Conservation (phyloP, 2,329 filamentous ascomycete genomes). For the Cladosporium sp. region DNA sequence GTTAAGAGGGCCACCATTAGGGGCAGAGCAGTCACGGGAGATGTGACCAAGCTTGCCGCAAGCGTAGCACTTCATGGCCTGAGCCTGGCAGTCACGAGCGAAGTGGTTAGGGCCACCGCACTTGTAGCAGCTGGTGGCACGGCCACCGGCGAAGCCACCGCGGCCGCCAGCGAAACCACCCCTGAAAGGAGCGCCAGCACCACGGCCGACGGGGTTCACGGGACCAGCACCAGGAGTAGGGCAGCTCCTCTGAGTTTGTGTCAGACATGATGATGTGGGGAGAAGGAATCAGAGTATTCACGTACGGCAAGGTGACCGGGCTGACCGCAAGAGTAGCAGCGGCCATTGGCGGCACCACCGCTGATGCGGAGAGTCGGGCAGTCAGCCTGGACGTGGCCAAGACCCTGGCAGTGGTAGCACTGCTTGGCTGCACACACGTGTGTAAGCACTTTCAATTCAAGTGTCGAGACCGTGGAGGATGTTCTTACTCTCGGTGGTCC, state of each 20-base stretch:
- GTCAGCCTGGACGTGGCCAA: slow-evolving; percentile 97
- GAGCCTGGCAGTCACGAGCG: slow-evolving; percentile 94
- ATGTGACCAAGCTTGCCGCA: slow-evolving; percentile 95
- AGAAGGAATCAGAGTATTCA: slow-evolving; percentile 19
- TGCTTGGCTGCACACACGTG: slow-evolving; percentile 67
- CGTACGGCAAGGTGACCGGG: slow-evolving; percentile 84
- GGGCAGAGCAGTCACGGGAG: slow-evolving; percentile 89
- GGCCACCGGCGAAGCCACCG: slow-evolving; percentile 62
- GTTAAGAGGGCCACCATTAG: slow-evolving; percentile 92
- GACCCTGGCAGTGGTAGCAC: slow-evolving; percentile 98
- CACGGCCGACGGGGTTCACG: slow-evolving; percentile 50
- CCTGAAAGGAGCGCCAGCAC: slow-evolving; percentile 57
- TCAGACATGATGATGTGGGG: too few relatives aligned
- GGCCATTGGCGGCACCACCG: slow-evolving; percentile 71
- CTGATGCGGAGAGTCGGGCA: slow-evolving; percentile 93
- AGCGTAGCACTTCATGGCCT: slow-evolving; percentile 97
- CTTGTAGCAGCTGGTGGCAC: slow-evolving; percentile 65
- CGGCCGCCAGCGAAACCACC: slow-evolving; percentile 64
- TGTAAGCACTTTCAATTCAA: slow-evolving; percentile 13
- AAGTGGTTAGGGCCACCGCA: slow-evolving; percentile 91
- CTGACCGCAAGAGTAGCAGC: slow-evolving; percentile 96
- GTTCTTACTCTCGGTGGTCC: slow-evolving; percentile 79
- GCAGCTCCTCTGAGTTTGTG: slow-evolving; percentile 63
- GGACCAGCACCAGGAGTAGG: slow-evolving; percentile 67
- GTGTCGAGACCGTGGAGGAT: too few relatives aligned